A percentile compares a stretch with the other conserved stretches of the same genome.
phyloP scores from a whole-genome alignment of 306 rosid species.

The Trichosanthes truncata region DNA sequence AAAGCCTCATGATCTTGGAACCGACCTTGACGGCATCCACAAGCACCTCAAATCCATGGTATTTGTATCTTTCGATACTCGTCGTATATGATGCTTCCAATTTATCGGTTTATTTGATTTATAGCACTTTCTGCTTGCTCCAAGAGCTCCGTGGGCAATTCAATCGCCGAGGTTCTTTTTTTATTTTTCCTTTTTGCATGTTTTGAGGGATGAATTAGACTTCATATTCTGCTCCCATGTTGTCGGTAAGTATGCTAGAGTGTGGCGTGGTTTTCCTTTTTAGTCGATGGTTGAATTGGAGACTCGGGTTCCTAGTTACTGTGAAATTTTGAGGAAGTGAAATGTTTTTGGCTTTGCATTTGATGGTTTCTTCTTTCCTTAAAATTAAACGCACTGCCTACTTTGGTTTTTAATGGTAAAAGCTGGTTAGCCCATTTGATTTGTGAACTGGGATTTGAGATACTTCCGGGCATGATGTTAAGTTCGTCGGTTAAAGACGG shows the following conservation, averaged over 20 bases:
- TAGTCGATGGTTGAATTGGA: neutral
- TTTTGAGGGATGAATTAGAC: neutral
- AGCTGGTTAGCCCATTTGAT: neutral
- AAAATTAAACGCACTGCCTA: neutral
- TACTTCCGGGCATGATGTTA: neutral
- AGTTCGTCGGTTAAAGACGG: neutral
- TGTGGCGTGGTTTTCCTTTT: neutral
- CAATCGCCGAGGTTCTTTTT: neutral
- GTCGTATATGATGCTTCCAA: neutral
- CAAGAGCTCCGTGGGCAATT: neutral
- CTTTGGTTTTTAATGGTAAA: neutral
- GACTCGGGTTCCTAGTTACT: neutral
- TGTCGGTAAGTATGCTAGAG: neutral
- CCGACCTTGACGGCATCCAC: slow-evolving; percentile 38
- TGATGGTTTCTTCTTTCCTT: neutral
- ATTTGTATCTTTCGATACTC: neutral
- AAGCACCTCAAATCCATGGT: slow-evolving; percentile 56
- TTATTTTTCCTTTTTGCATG: neutral
- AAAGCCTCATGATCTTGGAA: slow-evolving; percentile 20
- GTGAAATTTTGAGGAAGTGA: neutral
- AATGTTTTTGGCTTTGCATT: neutral
- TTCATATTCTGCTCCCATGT: neutral
- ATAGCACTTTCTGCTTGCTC: neutral
- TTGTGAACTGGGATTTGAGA: neutral
- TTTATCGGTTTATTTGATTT: neutral